Evolutionary conservation across 495 filamentous ascomycete species (phyloP).

Genomic region (Aspergillus bertholletiae): DNA sequence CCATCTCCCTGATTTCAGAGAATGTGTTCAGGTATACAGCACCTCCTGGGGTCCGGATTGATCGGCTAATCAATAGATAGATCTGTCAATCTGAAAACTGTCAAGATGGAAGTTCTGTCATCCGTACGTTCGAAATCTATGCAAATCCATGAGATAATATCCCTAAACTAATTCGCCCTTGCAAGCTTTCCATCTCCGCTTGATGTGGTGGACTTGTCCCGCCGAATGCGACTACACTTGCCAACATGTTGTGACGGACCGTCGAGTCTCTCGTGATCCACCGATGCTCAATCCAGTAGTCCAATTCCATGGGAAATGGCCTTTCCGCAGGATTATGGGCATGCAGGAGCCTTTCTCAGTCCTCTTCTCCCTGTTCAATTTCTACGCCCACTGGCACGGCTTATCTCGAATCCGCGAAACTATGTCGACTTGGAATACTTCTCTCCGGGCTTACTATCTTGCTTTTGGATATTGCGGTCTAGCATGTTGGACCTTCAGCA

Average conservation of each 20-base stretch:
- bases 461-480: conserved; percentile 77
- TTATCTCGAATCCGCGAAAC: conserved; percentile 62
- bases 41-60: background rate
- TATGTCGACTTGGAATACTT: conserved; percentile 69
- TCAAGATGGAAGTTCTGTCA: conserved; percentile 40
- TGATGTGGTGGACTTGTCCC: conserved; percentile 65
- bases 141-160: background rate
- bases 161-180: background rate
- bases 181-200: conserved; percentile 46
- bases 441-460: conserved; percentile 77
- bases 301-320: conserved; percentile 99
- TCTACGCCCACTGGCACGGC: conserved; percentile 80
- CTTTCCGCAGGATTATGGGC: conserved; percentile 82
- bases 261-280: conserved; percentile 61
- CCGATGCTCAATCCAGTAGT: conserved; percentile 64
- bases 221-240: conserved; percentile 97
- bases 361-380: conserved; percentile 87
- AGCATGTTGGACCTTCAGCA: conserved; percentile 79
- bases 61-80: conserved; percentile 41
- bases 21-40: conserved; percentile 72
- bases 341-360: conserved; percentile 94
- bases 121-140: conserved; percentile 39
- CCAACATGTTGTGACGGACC: conserved; percentile 86
- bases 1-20: conserved; percentile 79
- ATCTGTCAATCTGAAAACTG: conserved; percentile 83